phyloP scores from a whole-genome alignment of 495 filamentous ascomycete genomes.

The Elasticomyces elasticus region DNA sequence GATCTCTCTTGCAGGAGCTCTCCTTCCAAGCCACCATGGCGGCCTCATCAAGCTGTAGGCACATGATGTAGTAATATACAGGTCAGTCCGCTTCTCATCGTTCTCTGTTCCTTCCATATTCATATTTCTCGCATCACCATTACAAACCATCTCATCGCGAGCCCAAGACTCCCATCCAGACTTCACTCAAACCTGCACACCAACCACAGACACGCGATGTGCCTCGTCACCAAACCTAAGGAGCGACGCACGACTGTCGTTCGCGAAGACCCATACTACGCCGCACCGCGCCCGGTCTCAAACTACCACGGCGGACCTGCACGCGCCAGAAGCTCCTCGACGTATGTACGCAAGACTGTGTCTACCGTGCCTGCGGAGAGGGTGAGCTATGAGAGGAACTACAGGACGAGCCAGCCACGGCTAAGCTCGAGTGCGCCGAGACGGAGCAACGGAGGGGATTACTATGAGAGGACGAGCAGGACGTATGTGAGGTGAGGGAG shows the following conservation, averaged over 20 bases:
- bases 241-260: not conserved
- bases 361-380: not conserved
- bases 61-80: not conserved
- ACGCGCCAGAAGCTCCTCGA: not conserved
- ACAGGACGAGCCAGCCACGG: not conserved
- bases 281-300: constrained; percentile 10
- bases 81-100: not conserved
- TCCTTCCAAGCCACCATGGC: not conserved
- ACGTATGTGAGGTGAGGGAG: constrained; percentile 16
- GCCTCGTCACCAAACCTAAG: constrained; percentile 4
- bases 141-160: not conserved
- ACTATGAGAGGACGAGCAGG: constrained; percentile 8
- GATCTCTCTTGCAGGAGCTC: not conserved
- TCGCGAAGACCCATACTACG: not conserved
- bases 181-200: not conserved
- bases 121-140: not conserved
- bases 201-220: not conserved
- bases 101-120: not conserved
- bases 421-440: not conserved
- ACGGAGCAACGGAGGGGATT: not conserved
- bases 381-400: constrained; percentile 5
- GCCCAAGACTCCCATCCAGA: not conserved
- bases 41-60: not conserved
- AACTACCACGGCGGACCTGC: constrained; percentile 16
- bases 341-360: not conserved